Evolutionary conservation across 2,329 filamentous ascomycete genomes (phyloP).

Genomic region (Penicillium sp.): DNA sequence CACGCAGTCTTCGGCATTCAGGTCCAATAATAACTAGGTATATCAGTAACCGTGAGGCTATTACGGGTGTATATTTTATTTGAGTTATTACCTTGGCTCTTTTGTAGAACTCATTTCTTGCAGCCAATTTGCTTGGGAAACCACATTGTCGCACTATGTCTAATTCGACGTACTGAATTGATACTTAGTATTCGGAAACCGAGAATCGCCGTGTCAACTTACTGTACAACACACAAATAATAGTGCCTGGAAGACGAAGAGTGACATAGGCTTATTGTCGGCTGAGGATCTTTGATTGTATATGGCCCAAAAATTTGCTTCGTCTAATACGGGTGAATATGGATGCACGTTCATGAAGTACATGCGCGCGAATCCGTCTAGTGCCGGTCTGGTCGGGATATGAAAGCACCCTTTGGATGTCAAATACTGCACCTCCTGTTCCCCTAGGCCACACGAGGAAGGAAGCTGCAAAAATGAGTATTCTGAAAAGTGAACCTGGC

Average conservation of each 20-base stretch:
- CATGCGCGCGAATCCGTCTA: background rate
- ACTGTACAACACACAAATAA: background rate
- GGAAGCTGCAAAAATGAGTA: background rate
- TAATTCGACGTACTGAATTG: background rate
- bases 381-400: background rate
- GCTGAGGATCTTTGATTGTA: background rate
- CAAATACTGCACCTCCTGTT: background rate
- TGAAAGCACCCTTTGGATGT: background rate
- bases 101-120: background rate
- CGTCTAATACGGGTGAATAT: background rate
- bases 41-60: background rate
- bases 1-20: background rate
- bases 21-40: background rate
- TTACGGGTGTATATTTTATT: background rate
- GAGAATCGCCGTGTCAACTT: background rate
- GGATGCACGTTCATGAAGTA: constrained; percentile 1
- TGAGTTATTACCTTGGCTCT: background rate
- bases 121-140: background rate
- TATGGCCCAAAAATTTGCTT: background rate
- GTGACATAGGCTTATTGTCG: background rate
- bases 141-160: background rate
- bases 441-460: background rate
- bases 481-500: background rate
- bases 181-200: background rate
- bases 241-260: background rate